Base-by-base conservation (phyloP, 2,329 filamentous ascomycete species). In the Colletotrichum acutatum region DNA sequence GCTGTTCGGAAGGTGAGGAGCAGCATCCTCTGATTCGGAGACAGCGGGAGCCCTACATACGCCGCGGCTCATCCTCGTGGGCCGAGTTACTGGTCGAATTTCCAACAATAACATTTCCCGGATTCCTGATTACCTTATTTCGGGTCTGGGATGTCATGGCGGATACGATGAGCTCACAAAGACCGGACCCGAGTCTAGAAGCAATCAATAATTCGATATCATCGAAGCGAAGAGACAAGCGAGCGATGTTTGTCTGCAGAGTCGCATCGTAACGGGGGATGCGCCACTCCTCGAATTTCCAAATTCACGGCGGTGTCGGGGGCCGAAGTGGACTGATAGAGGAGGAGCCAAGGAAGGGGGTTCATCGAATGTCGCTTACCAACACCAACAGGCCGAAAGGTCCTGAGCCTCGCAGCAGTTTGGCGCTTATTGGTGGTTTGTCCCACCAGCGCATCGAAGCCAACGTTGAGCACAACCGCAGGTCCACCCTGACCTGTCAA, bases 361-460 rank as follows among this genome's bases (percentile, higher is more conserved):
- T 68, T 72, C 65, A 34, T 69, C 52, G 30, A 72, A 72, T 68
- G 37, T 72, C 65, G 69, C 53, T 64, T 59, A 68, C 19, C 42
- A 42, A 42, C 37, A 49, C 19, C 19, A 49, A 9, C 19, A 49
- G 19, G 34, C 65, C 46, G 66, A 12, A 24, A n/a, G 32, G 28
- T 28, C 49, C 26, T 52, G 26, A 28, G 32, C 52, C 28, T 69
- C 37, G 42, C 19, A 42, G 37, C 56, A 52, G 52, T 49, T 26
- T 53, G 59, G 19, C 59, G 46, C 26, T n/a, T 22, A 37, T 49
- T 49, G 42, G 42, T 22, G 37, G 26, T 49, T 30, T 61, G 58
- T 19, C 24, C 59, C 59, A 61, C 37, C 24, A 49, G 59, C 9
- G n/a, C 32, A 37, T 63, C 46, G 28, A n/a, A 34, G 22, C 28